phyloP scores from a whole-genome alignment of 768 basidiomycete genomes.

The Peribolospora baueri region DNA sequence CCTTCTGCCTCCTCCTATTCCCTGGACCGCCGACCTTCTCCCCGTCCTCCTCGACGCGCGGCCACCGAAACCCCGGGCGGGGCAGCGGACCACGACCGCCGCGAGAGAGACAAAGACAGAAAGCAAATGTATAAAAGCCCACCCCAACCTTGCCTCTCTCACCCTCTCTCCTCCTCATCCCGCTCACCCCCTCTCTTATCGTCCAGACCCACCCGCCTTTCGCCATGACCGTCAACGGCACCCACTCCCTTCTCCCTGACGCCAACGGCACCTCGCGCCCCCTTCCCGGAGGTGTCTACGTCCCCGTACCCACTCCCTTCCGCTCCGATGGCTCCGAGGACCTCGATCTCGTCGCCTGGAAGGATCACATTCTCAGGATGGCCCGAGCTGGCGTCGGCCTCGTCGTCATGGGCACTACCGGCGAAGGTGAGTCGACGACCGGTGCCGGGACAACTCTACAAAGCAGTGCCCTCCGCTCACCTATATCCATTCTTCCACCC shows the following conservation, averaged over 20 bases:
- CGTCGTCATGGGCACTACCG: constrained; percentile 7
- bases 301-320: constrained; percentile 42
- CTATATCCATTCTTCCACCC: constrained; percentile 1
- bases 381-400: constrained; percentile 31
- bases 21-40: too few species aligned
- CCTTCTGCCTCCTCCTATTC: too few species aligned
- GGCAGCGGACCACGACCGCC: too few species aligned
- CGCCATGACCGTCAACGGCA: background rate
- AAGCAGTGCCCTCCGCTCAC: background rate
- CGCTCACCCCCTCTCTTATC: background rate
- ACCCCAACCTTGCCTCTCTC: too few species aligned
- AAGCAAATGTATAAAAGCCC: too few species aligned
- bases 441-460: background rate
- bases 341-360: constrained; percentile 40
- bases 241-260: too few species aligned
- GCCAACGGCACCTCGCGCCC: constrained; percentile 3
- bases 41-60: too few species aligned
- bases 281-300: constrained; percentile 41
- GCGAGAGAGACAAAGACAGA: too few species aligned
- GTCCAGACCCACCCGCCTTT: background rate
- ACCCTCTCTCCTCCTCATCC: background rate
- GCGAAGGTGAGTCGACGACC: constrained; percentile 13
- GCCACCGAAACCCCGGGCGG: too few species aligned
- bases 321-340: constrained; percentile 47
- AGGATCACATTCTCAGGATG: constrained; percentile 45